A percentile compares a stretch with the other conserved stretches of the same genome.
These are phyloP conservation scores for Pleodorina starrii DNA, from an alignment of 139 green algal species.

Conservation along the genomic window DNA sequence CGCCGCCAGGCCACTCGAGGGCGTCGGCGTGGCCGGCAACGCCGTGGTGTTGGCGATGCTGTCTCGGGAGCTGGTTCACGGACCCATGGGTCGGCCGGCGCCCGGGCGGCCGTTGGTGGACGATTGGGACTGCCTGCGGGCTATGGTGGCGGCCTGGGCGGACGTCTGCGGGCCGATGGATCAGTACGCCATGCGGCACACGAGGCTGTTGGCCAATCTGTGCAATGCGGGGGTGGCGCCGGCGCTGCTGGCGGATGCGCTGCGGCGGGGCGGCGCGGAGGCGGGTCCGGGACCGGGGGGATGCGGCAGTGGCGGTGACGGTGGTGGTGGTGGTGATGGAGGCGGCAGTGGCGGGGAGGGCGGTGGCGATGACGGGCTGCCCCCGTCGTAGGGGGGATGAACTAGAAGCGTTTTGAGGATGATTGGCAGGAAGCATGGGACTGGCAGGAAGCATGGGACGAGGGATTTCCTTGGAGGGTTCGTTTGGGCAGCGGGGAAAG, in stretches of 20 bases:
- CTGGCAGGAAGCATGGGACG: too few relatives aligned
- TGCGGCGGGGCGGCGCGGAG: too few relatives aligned
- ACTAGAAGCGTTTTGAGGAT: too few relatives aligned
- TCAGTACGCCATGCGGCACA: slow-evolving; percentile 91
- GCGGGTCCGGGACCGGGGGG: too few relatives aligned
- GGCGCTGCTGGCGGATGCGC: slow-evolving; percentile 48
- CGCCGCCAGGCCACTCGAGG: background rate
- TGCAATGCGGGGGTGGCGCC: slow-evolving; percentile 83
- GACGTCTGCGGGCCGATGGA: slow-evolving; percentile 72
- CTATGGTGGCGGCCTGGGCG: slow-evolving; percentile 80
- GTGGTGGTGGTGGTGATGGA: too few relatives aligned
- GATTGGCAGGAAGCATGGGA: too few relatives aligned
- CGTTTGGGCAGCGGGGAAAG: too few relatives aligned
- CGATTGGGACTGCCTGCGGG: slow-evolving; percentile 92
- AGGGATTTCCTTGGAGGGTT: too few relatives aligned
- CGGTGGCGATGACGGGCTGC: too few relatives aligned
- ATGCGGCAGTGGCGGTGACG: background rate
- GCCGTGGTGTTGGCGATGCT: background rate
- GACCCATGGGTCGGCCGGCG: slow-evolving; percentile 6
- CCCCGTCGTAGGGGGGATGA: too few relatives aligned
- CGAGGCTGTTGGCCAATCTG: slow-evolving; percentile 86
- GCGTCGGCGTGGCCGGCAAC: background rate
- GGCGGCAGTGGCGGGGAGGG: too few relatives aligned
- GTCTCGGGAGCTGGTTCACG: slow-evolving; percentile 35
- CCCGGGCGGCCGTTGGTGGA: slow-evolving; percentile 76